Conservation (phyloP, 768 basidiomycete species). For the Mycena epipterygia region DNA sequence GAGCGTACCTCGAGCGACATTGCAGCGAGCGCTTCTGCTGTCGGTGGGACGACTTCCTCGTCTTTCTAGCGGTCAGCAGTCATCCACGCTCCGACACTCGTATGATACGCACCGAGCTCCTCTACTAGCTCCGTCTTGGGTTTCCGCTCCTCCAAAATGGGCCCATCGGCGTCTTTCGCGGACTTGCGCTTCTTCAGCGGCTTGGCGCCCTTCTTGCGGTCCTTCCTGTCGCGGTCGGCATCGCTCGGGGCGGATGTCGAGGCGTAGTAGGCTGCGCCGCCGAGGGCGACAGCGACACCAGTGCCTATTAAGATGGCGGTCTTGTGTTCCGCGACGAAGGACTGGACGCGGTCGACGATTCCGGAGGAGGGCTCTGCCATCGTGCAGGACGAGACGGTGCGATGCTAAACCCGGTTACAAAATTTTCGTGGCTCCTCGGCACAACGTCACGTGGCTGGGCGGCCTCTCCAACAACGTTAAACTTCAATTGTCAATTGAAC, state of each 20-base stretch:
- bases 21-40: slow-evolving; percentile 67
- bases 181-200: slow-evolving; percentile 69
- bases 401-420: background rate
- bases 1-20: slow-evolving; percentile 70
- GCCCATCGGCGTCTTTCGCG: slow-evolving; percentile 73
- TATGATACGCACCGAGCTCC: slow-evolving; percentile 29
- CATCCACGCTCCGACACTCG: slow-evolving; percentile 31
- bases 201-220: slow-evolving; percentile 58
- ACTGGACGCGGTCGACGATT: slow-evolving; percentile 73
- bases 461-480: background rate
- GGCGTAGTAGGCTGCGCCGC: slow-evolving; percentile 84
- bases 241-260: slow-evolving; percentile 62
- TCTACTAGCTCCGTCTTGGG: slow-evolving; percentile 58
- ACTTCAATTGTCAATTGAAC: too few species aligned
- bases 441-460: background rate
- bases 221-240: slow-evolving; percentile 47
- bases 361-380: slow-evolving; percentile 33
- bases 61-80: slow-evolving; percentile 46
- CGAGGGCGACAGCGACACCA: slow-evolving; percentile 79
- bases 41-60: slow-evolving; percentile 53
- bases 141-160: slow-evolving; percentile 83
- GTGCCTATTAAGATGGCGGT: slow-evolving; percentile 80
- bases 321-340: slow-evolving; percentile 84
- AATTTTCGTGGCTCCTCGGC: slow-evolving; percentile 34
- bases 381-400: background rate